A percentile compares a stretch with the other conserved stretches of the same genome.
phyloP scores from a whole-genome alignment of 2,329 filamentous ascomycete species.

The Colletotrichum sp. region DNA sequence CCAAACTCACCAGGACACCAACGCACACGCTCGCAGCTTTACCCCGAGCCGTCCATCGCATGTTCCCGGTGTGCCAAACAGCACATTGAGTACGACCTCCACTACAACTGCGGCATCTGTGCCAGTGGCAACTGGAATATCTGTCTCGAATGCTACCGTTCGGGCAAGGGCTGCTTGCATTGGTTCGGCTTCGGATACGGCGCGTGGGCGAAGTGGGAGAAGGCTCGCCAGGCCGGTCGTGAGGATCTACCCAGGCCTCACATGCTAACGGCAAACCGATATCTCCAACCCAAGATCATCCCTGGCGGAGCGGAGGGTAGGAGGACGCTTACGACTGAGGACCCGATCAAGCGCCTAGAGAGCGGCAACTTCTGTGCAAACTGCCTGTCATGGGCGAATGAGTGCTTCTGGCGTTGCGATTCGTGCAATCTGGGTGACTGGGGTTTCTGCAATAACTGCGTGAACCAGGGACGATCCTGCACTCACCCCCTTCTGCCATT shows the following conservation, averaged over 20 bases:
- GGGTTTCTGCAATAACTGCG: slow-evolving; percentile 90
- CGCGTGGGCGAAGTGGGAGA: slow-evolving; percentile 72
- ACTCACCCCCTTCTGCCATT: slow-evolving; percentile 82
- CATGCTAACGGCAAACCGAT: slow-evolving; percentile 63
- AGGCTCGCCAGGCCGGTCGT: slow-evolving; percentile 44
- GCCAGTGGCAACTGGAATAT: slow-evolving; percentile 75
- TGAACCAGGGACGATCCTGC: slow-evolving; percentile 82
- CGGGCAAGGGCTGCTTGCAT: slow-evolving; percentile 77
- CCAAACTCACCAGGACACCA: slow-evolving; percentile 41
- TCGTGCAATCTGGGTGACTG: slow-evolving; percentile 90
- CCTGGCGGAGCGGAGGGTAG: slow-evolving; percentile 60
- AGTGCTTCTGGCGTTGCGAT: slow-evolving; percentile 90
- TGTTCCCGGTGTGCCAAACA: slow-evolving; percentile 74
- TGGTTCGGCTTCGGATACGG: slow-evolving; percentile 88
- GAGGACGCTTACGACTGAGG: slow-evolving; percentile 66
- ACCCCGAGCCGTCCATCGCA: slow-evolving; percentile 72
- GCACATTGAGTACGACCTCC: slow-evolving; percentile 83
- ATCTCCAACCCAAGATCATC: slow-evolving; percentile 51
- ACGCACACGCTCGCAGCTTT: slow-evolving; percentile 54
- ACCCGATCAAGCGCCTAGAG: slow-evolving; percentile 72
- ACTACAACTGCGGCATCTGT: slow-evolving; percentile 82
- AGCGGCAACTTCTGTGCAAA: slow-evolving; percentile 84
- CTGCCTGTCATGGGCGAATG: slow-evolving; percentile 76
- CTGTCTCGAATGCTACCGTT: slow-evolving; percentile 81
- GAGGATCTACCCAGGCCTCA: slow-evolving; percentile 55